Conservation (phyloP, 129 eudicot species). For the Helianthus tuberosus region DNA sequence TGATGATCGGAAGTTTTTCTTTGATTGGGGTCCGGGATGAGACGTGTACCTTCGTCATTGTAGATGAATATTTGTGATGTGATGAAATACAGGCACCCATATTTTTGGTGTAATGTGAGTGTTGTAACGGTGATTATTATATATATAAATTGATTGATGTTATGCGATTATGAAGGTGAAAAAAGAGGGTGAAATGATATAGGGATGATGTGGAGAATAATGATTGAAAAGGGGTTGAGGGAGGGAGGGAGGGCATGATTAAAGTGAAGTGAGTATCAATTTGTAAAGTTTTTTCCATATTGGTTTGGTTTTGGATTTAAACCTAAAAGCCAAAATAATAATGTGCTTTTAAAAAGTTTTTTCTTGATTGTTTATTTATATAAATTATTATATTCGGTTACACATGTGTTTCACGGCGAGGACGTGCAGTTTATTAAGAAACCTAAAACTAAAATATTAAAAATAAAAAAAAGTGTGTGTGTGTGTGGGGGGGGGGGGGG, state of each 20-base stretch:
- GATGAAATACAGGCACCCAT: conserved; percentile 38
- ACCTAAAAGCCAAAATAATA: no score
- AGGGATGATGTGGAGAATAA: not conserved
- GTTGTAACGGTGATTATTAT: conserved; percentile 17
- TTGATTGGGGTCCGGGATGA: conserved; percentile 23
- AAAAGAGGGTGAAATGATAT: not conserved
- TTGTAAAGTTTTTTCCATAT: not conserved
- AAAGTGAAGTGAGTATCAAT: not conserved
- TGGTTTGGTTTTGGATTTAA: no score
- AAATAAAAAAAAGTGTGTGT: no score
- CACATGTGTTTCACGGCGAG: no score
- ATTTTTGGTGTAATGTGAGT: not conserved
- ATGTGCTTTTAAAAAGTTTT: no score
- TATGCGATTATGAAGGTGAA: conserved; percentile 4
- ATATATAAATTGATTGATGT: conserved; percentile 9
- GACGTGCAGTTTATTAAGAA: no score
- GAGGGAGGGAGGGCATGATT: not conserved
- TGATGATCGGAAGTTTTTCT: conserved; percentile 21
- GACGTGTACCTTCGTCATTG: conserved; percentile 6
- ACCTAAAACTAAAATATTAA: no score
- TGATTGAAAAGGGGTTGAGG: not conserved
- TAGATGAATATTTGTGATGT: conserved; percentile 4
- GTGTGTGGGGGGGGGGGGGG: no score
- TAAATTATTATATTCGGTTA: no score
- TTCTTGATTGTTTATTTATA: no score